These are phyloP conservation scores for Penicillium fimorum DNA, from an alignment of 495 filamentous ascomycete genomes.

Conservation along the genomic window DNA sequence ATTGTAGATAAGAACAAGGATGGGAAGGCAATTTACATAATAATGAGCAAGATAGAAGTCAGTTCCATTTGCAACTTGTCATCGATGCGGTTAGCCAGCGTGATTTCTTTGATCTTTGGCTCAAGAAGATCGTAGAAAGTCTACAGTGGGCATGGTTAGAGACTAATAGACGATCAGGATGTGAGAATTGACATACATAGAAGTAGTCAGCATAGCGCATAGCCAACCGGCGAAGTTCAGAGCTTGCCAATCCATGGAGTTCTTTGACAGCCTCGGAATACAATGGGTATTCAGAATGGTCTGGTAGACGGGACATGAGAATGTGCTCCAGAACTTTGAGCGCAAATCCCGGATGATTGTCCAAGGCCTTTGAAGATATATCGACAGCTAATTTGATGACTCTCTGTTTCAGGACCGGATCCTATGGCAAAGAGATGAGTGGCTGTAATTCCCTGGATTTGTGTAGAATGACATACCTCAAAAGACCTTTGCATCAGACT, in stretches of 20 bases:
- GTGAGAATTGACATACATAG: constrained; percentile 47
- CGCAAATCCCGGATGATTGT: constrained; percentile 74
- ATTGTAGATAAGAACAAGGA: too few relatives aligned
- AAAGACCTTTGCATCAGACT: constrained; percentile 70
- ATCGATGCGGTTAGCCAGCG: constrained; percentile 68
- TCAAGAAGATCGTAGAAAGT: constrained; percentile 85
- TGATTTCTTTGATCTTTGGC: constrained; percentile 76
- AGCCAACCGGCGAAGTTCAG: constrained; percentile 85
- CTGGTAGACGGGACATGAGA: constrained; percentile 71
- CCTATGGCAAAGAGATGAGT: constrained; percentile 41
- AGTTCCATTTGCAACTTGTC: constrained; percentile 70
- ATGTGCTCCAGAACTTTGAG: constrained; percentile 86
- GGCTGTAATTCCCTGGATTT: neutral
- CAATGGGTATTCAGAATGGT: constrained; percentile 61
- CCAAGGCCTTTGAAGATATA: constrained; percentile 79
- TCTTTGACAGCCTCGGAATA: constrained; percentile 93
- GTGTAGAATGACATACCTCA: constrained; percentile 49
- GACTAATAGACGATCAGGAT: neutral
- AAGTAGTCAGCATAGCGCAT: constrained; percentile 88
- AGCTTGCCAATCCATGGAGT: constrained; percentile 74
- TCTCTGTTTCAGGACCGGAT: constrained; percentile 82
- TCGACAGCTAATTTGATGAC: constrained; percentile 81
- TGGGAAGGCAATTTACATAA: constrained; percentile 58
- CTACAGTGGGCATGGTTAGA: constrained; percentile 31
- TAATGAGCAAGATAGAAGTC: constrained; percentile 77